Evolutionary conservation across 441 rosid species (phyloP), one percentile per base, ranked within the genome.

Genomic region (Jatropha podagrica): DNA sequence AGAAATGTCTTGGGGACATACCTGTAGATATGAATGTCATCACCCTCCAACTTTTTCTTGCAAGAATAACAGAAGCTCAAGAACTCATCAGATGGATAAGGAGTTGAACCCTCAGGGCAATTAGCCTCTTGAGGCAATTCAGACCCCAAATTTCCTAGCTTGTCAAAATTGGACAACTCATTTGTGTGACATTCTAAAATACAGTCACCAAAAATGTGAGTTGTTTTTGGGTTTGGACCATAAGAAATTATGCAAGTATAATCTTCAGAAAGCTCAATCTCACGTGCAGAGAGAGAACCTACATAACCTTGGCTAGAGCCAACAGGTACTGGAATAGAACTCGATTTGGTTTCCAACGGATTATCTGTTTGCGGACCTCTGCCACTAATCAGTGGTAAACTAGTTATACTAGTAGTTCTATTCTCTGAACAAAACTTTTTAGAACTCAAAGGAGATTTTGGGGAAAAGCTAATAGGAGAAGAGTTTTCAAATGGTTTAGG

Each of bases 141-240:
- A 51, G 76, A 76, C 80, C 60, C 80, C 49, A 59, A 38, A 7
- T 78, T 84, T 65, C 76, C 82, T 77, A 72, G 68, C 56, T 68
- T 65, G 66, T 74, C 83, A 77, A 78, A 76, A 74, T 64, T 65
- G 69, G 82, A 40, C 70, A 80, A 77, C 71, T 82, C 90, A 15
- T 69, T 81, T 60, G 88, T 76, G 80, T 80, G 85, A 78, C 89
- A 77, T 74, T 87, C 89, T 60, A 91, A 84, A 78, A 91, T 79
- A 80, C 86, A 85, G 78, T 89, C 92, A 52, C 92, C 88, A 74
- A 85, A 84, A 61, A 85, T 80, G 65, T 78, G 86, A 85, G 84
- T 81, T 71, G 81, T 86, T 81, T 81, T 86, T 0, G 89, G 89
- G 80, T 87, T 86, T 52, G 93, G 92, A n/a, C 93, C 96, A 64